phyloP scores from a whole-genome alignment of 2,329 filamentous ascomycete genomes.

The Nemania abortiva region DNA sequence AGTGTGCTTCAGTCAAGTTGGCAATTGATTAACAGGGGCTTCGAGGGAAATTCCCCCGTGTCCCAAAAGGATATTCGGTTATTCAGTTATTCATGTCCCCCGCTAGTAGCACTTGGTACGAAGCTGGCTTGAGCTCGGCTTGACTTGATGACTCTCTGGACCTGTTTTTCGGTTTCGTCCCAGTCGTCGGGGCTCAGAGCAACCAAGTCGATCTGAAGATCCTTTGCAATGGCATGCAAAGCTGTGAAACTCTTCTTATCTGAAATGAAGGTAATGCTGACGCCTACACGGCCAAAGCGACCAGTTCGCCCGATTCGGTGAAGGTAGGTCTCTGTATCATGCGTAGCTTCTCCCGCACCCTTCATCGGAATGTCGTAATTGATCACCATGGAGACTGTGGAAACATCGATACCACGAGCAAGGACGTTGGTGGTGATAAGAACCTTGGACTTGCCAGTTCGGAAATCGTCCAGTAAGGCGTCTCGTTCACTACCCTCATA shows the following conservation, averaged over 20 bases:
- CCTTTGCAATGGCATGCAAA: slow-evolving; percentile 81
- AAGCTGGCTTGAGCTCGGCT: slow-evolving; percentile 69
- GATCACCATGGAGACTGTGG: slow-evolving; percentile 94
- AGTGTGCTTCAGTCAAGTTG: background rate
- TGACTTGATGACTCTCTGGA: slow-evolving; percentile 84
- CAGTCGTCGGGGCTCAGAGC: slow-evolving; percentile 88
- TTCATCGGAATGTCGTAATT: slow-evolving; percentile 92
- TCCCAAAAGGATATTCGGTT: background rate
- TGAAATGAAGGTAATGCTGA: slow-evolving; percentile 94
- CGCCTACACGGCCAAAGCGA: slow-evolving; percentile 94
- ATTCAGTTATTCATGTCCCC: slow-evolving; percentile 9
- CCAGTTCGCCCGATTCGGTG: slow-evolving; percentile 98
- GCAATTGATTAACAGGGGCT: background rate
- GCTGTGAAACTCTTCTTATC: slow-evolving; percentile 84
- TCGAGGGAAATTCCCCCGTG: background rate
- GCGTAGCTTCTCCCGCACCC: slow-evolving; percentile 80
- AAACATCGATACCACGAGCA: slow-evolving; percentile 93
- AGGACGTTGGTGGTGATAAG: slow-evolving; percentile 98
- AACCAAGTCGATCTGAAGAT: slow-evolving; percentile 84
- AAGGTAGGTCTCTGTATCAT: slow-evolving; percentile 95
- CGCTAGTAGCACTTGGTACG: slow-evolving; percentile 53
- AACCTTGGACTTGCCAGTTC: slow-evolving; percentile 88
- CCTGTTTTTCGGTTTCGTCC: slow-evolving; percentile 86
- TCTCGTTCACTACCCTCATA: slow-evolving; percentile 89
- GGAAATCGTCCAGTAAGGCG: slow-evolving; percentile 85